These are phyloP conservation scores for Cupressus sempervirens DNA, from an alignment of 75 land plant genomes.

Conservation along the genomic window DNA sequence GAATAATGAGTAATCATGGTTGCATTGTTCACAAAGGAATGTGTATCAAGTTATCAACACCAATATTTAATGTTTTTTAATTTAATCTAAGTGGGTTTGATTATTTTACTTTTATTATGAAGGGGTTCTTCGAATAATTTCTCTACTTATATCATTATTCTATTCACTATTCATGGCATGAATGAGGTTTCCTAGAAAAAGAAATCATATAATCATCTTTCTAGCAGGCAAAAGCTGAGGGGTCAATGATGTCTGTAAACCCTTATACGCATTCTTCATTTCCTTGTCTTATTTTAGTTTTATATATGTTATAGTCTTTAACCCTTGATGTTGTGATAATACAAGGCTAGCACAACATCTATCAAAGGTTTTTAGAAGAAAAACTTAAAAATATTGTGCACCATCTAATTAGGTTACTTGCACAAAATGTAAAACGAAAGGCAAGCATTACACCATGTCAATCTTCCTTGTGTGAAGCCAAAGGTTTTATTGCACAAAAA, in stretches of 20 bases:
- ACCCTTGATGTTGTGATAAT: no score
- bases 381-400: not conserved
- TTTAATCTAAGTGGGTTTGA: not conserved
- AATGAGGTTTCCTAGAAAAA: not conserved
- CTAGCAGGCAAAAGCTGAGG: not conserved
- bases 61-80: not conserved
- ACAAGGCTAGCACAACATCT: no score
- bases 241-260: not conserved
- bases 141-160: not conserved
- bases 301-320: no score
- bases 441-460: not conserved
- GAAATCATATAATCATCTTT: not conserved
- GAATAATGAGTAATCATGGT: not conserved
- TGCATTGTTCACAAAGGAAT: not conserved
- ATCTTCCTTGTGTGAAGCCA: not conserved
- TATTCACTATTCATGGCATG: not conserved
- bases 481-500: no score
- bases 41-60: not conserved
- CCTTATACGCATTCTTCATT: not conserved
- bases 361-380: no score
- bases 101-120: not conserved
- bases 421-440: not conserved
- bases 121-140: not conserved
- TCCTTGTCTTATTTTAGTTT: not conserved
- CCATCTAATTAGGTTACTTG: not conserved